Conservation (phyloP, 2,329 filamentous ascomycete species). For the Ascochyta pisi region DNA sequence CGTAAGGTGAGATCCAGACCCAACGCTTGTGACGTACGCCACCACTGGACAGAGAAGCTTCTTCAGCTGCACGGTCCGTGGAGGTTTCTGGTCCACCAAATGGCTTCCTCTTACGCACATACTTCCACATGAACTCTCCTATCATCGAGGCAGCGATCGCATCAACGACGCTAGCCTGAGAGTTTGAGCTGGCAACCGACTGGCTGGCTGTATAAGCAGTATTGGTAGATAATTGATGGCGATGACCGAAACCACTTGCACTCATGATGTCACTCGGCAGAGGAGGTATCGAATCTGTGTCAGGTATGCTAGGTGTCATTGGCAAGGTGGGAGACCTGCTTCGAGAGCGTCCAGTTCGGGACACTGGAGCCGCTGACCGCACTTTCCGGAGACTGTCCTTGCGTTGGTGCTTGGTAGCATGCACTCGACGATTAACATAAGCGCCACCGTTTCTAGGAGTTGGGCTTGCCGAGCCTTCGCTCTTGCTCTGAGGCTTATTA, state of each 20-base stretch:
- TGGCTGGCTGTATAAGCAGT: slow-evolving; percentile 64
- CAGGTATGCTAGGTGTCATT: slow-evolving; percentile 69
- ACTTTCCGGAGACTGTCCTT: slow-evolving; percentile 77
- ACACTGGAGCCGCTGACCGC: slow-evolving; percentile 79
- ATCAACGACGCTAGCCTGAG: slow-evolving; percentile 85
- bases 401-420: slow-evolving; percentile 50
- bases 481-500: slow-evolving; percentile 70
- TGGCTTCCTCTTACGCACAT: slow-evolving; percentile 84
- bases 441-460: slow-evolving; percentile 61
- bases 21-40: slow-evolving; percentile 87
- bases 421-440: slow-evolving; percentile 50
- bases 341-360: slow-evolving; percentile 53
- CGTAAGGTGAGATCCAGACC: slow-evolving; percentile 98
- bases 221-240: slow-evolving; percentile 67
- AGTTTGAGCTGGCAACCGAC: slow-evolving; percentile 65
- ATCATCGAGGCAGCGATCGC: slow-evolving; percentile 99
- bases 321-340: slow-evolving; percentile 67
- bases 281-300: slow-evolving; percentile 75
- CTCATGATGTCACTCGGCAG: slow-evolving; percentile 74
- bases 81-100: slow-evolving; percentile 76
- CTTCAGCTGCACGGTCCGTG: slow-evolving; percentile 59
- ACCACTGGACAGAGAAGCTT: slow-evolving; percentile 69
- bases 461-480: slow-evolving; percentile 81
- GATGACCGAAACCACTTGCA: slow-evolving; percentile 53
- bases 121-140: slow-evolving; percentile 96